Evolutionary conservation across 768 basidiomycete species (phyloP), one percentile per base, ranked within the genome.

Genomic region (Lactarius hatsudake): DNA sequence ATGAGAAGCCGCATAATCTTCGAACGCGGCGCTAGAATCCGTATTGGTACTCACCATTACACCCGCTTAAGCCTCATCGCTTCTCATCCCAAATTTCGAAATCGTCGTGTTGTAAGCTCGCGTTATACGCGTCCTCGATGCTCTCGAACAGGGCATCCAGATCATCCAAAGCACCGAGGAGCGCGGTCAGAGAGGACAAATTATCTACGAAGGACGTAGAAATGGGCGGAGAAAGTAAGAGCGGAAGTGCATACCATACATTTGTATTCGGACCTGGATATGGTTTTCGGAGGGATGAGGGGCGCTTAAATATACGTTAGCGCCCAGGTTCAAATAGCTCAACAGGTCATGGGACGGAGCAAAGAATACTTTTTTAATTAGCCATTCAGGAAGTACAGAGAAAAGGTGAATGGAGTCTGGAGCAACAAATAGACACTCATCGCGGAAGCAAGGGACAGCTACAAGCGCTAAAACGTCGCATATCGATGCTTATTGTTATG

Each of bases 251-350:
- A 69, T 73, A 98, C 95, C 95, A 72, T 98, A 97, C 96, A 98
- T 98, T 85, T 98, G 96, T 67, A 98, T 94, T n/a, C 97, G 91
- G 32, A 98, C 80, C 73, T 98, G 93, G 73, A 99, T 97, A 72
- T 91, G 88, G 72, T 93, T 91, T 81, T 99, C 97, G 12, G 96
- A 97, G 3, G 97, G 97, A 80, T 98, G 97, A 2, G 97, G 97
- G 40, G 85, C 90, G 72, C 91, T 93, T 53, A 71, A 1, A 55
- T 26, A 48, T 23, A 36, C 8, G 63, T 55, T 38, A 62, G 62
- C 17, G 26, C 42, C 30, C 18, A 20, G 17, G 26, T 38, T 62
- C 30, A 69, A 61, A 55, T 34, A 61, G 55, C 8, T 59, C 61
- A 59, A 64, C 61, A 8, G 40, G 32, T n/a, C 66, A 48, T 40